Evolutionary conservation across 1,284 basidiomycete genomes (phyloP).

Genomic region (Rhodotorula sp.): DNA sequence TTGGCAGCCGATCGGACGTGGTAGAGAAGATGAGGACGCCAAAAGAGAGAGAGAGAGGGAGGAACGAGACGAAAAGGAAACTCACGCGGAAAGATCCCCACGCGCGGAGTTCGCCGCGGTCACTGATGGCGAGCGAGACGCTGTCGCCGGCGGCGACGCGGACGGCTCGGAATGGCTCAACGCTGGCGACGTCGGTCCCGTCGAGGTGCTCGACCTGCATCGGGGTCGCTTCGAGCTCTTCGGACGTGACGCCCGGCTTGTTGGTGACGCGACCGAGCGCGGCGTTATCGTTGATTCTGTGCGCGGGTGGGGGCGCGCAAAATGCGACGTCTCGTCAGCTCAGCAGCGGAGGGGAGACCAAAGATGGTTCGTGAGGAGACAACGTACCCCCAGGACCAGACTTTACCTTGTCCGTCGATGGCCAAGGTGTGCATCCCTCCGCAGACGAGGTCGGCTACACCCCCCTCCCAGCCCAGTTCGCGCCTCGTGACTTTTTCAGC

Average conservation of each 20-base stretch:
- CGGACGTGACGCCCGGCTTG: conserved; percentile 66
- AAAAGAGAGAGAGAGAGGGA: neutral
- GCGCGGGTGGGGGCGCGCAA: too few species aligned
- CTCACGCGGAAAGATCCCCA: conserved; percentile 92
- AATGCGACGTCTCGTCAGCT: neutral
- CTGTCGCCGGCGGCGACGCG: conserved; percentile 48
- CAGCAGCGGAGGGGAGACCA: neutral
- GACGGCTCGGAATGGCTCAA: conserved; percentile 69
- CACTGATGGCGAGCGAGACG: conserved; percentile 48
- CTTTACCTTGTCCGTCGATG: conserved; percentile 77
- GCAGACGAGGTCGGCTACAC: conserved; percentile 69
- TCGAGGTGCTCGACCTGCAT: conserved; percentile 59
- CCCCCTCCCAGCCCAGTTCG: conserved; percentile 45
- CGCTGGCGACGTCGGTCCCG: conserved; percentile 45
- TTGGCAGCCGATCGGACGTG: too few species aligned
- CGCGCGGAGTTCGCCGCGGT: conserved; percentile 66
- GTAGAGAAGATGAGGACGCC: neutral
- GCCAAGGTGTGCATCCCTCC: conserved; percentile 83
- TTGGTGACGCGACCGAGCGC: conserved; percentile 79
- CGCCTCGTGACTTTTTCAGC: conserved; percentile 27
- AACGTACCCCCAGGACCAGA: conserved; percentile 49
- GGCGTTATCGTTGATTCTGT: conserved; percentile 89
- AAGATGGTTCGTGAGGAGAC: neutral
- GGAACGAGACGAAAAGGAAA: conserved; percentile 25
- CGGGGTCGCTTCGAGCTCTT: conserved; percentile 73